Percentiles rank a stretch among this genome's conserved stretches.
Evolutionary conservation across 306 rosid species (phyloP).

Genomic region (Purshia tridentata): DNA sequence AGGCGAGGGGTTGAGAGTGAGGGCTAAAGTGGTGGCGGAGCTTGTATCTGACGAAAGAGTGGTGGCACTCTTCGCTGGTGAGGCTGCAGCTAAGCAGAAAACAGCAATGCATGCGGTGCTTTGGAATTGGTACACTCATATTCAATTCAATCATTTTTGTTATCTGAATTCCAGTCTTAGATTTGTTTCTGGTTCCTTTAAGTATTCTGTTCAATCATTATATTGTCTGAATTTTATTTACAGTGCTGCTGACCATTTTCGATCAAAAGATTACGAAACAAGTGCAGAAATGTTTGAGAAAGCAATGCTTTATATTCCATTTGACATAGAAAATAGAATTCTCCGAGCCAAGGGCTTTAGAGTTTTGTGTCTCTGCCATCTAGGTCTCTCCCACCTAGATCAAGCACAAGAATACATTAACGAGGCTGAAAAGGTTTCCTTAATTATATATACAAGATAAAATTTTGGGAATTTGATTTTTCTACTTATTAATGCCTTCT

Average conservation of each 20-base stretch:
- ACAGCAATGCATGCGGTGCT: slow-evolving; percentile 79
- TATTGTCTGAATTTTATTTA: slow-evolving; percentile 5
- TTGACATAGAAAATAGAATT: slow-evolving; percentile 62
- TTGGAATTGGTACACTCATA: slow-evolving; percentile 74
- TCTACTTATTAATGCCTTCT: slow-evolving; percentile 6
- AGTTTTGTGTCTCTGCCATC: slow-evolving; percentile 89
- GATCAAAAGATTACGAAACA: slow-evolving; percentile 69
- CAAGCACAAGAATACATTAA: slow-evolving; percentile 84
- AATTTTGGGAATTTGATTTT: slow-evolving; percentile 8
- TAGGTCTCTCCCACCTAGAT: slow-evolving; percentile 80
- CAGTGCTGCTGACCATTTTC: slow-evolving; percentile 87
- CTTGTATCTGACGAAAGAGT: slow-evolving; percentile 88
- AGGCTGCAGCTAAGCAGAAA: slow-evolving; percentile 59
- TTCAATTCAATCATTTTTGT: neutral
- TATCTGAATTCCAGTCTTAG: neutral
- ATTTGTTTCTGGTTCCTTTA: neutral
- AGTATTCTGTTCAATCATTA: neutral
- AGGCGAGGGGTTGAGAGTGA: slow-evolving; percentile 52
- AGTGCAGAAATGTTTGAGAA: slow-evolving; percentile 93
- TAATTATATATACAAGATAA: slow-evolving; percentile 14
- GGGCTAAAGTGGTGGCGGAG: slow-evolving; percentile 86
- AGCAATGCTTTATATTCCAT: slow-evolving; percentile 84
- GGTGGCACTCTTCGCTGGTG: slow-evolving; percentile 63
- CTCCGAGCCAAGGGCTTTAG: slow-evolving; percentile 86
- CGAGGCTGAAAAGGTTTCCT: slow-evolving; percentile 86